Conservation (phyloP, 2,329 filamentous ascomycete species). For the Aureobasidium sp. region DNA sequence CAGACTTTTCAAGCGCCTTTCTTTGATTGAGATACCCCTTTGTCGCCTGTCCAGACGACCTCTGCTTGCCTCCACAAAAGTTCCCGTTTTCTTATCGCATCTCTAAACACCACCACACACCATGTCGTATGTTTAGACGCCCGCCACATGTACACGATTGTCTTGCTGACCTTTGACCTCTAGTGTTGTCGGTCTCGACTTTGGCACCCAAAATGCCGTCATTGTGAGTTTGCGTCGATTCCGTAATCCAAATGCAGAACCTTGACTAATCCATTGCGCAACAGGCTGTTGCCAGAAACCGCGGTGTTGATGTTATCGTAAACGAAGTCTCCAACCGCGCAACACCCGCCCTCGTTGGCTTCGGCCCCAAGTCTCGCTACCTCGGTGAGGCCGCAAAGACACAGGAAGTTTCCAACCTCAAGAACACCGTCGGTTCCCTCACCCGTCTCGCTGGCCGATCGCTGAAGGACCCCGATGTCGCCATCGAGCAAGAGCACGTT, state of each 20-base stretch:
- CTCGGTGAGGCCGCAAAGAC: slow-evolving; percentile 95
- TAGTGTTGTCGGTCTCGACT: slow-evolving; percentile 67
- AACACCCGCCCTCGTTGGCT: slow-evolving; percentile 94
- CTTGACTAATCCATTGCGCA: slow-evolving; percentile 17
- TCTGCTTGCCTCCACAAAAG: slow-evolving; percentile 6
- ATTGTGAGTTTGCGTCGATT: slow-evolving; percentile 42
- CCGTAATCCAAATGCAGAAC: not conserved
- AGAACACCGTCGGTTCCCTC: slow-evolving; percentile 91
- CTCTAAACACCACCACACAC: slow-evolving; percentile 1
- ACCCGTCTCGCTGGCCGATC: slow-evolving; percentile 87
- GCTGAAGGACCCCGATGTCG: slow-evolving; percentile 83
- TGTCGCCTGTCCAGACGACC: slow-evolving; percentile 11
- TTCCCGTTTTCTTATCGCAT: not conserved
- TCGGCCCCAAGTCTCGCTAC: slow-evolving; percentile 88
- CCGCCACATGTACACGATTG: not conserved
- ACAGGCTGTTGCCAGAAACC: slow-evolving; percentile 84
- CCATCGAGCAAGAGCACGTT: slow-evolving; percentile 86
- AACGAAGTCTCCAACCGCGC: slow-evolving; percentile 99
- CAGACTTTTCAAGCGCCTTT: slow-evolving; percentile 14
- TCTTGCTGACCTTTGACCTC: slow-evolving; percentile 13
- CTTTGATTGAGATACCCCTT: slow-evolving; percentile 15
- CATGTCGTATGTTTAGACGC: slow-evolving; percentile 17
- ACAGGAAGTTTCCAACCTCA: slow-evolving; percentile 98
- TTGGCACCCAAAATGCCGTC: slow-evolving; percentile 94
- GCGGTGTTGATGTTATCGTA: slow-evolving; percentile 97